phyloP scores from a whole-genome alignment of 1,284 basidiomycete genomes.

The Pseudozyma tsukubaensis region DNA sequence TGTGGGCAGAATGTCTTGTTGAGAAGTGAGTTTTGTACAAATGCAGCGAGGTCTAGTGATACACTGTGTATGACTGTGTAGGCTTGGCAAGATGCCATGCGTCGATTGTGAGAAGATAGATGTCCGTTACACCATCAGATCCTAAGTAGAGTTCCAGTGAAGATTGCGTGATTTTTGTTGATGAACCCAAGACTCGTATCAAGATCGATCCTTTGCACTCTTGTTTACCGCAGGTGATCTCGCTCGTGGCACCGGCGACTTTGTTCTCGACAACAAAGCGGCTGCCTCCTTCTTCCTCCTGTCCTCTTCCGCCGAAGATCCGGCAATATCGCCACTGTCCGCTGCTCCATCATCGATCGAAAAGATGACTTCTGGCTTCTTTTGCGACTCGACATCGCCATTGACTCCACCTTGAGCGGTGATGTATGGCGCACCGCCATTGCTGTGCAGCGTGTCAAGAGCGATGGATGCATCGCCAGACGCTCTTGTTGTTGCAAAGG shows the following conservation, averaged over 20 bases:
- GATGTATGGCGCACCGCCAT: conserved; percentile 44
- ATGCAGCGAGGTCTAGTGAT: too few relatives aligned
- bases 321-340: conserved; percentile 30
- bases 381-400: conserved; percentile 42
- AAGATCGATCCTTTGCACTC: too few relatives aligned
- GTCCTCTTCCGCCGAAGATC: conserved; percentile 25
- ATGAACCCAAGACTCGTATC: too few relatives aligned
- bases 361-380: conserved; percentile 47
- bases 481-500: conserved; percentile 32
- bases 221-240: conserved; percentile 24
- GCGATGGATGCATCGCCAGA: conserved; percentile 12
- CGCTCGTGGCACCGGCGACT: conserved; percentile 30
- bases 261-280: conserved; percentile 25
- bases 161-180: too few relatives aligned
- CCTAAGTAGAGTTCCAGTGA: too few relatives aligned
- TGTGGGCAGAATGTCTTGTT: too few relatives aligned
- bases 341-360: conserved; percentile 27
- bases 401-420: conserved; percentile 28
- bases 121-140: too few relatives aligned
- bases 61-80: too few relatives aligned
- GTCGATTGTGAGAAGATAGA: too few relatives aligned
- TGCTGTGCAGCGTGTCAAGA: conserved; percentile 23
- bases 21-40: too few relatives aligned
- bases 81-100: too few relatives aligned
- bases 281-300: conserved; percentile 25